Percentiles rank a stretch among this genome's conserved stretches.
phyloP scores from a whole-genome alignment of 306 rosid species.

The Castanea mollissima region DNA sequence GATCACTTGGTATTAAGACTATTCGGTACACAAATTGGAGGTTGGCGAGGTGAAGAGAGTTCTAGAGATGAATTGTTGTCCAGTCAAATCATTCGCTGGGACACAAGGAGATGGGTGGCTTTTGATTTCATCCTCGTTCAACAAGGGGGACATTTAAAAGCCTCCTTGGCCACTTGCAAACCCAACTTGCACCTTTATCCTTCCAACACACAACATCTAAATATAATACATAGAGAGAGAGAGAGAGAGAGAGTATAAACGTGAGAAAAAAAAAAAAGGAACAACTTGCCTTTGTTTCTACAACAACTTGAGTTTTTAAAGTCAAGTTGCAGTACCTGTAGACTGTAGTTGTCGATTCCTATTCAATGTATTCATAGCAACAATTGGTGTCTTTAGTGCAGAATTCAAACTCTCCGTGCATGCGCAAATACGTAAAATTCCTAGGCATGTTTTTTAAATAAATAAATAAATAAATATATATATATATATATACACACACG shows the following conservation, averaged over 20 bases:
- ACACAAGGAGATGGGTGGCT: conserved; percentile 4
- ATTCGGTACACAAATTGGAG: background rate
- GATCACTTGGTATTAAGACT: background rate
- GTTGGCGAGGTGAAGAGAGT: background rate
- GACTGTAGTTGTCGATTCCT: conserved; percentile 35
- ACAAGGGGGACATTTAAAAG: conserved; percentile 21
- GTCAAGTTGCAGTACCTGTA: conserved; percentile 31
- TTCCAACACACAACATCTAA: conserved; percentile 10
- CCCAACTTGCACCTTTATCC: conserved; percentile 45
- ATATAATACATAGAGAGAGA: background rate
- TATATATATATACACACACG: no score
- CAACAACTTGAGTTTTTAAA: conserved; percentile 35
- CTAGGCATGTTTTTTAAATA: background rate
- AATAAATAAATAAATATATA: no score
- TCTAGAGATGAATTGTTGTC: background rate
- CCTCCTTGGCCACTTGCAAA: conserved; percentile 52
- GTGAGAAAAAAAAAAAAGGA: conserved; percentile 17
- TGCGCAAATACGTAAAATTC: conserved; percentile 14
- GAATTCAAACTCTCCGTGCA: conserved; percentile 14
- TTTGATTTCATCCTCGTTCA: conserved; percentile 8
- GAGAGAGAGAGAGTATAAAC: background rate
- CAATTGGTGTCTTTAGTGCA: conserved; percentile 2
- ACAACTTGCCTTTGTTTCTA: conserved; percentile 47
- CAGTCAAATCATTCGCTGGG: conserved; percentile 26
- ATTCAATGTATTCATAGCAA: conserved; percentile 4